phyloP scores from a whole-genome alignment of 352 stramenopile genomes.

The Peronosclerospora sorghi region DNA sequence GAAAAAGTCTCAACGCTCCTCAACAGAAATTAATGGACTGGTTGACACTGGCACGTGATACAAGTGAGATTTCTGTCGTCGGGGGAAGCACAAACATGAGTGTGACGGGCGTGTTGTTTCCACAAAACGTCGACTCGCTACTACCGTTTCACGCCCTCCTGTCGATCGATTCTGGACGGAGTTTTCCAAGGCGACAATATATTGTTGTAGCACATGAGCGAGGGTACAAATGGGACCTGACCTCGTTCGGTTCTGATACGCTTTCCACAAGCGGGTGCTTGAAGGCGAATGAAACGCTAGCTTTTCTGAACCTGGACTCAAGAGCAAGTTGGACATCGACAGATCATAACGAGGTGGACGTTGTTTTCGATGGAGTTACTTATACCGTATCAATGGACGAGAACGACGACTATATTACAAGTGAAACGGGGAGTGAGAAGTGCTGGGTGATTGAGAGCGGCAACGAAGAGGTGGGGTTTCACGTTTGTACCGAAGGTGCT shows the following conservation, averaged over 20 bases:
- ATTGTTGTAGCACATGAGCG: constrained; percentile 12
- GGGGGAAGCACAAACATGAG: constrained; percentile 11
- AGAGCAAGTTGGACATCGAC: constrained; percentile 12
- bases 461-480: constrained; percentile 4
- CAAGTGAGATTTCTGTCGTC: constrained; percentile 13
- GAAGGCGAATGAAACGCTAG: not conserved
- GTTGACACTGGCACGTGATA: constrained; percentile 10
- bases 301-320: constrained; percentile 6
- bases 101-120: constrained; percentile 13
- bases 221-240: constrained; percentile 18
- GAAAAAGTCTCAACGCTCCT: constrained; percentile 3
- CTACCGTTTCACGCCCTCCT: constrained; percentile 13
- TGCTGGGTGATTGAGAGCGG: constrained; percentile 19
- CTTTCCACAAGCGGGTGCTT: constrained; percentile 13
- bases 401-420: constrained; percentile 2
- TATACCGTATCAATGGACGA: constrained; percentile 11
- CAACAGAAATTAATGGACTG: constrained; percentile 11
- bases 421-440: not conserved
- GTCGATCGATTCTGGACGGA: constrained; percentile 2
- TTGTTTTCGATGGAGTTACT: constrained; percentile 7
- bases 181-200: constrained; percentile 9
- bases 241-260: constrained; percentile 7
- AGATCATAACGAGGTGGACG: constrained; percentile 1
- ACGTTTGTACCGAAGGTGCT: constrained; percentile 5
- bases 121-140: constrained; percentile 4